Evolutionary conservation across 257 asterid genomes (phyloP).

Genomic region (Nicotiana attenuata): DNA sequence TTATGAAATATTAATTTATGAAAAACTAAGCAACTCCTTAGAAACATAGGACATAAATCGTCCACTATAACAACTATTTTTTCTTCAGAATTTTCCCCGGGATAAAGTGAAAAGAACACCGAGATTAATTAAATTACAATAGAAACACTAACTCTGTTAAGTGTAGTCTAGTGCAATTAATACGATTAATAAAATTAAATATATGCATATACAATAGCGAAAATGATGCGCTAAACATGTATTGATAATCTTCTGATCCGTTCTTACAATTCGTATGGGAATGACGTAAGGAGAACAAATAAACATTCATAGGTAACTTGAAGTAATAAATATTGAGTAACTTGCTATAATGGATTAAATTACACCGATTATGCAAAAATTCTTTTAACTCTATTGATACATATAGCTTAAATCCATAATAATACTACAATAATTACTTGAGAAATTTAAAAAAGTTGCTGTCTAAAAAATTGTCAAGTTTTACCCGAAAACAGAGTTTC

Average conservation of each 20-base stretch:
- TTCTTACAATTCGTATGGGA: neutral
- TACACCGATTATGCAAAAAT: no score
- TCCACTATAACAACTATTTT: neutral
- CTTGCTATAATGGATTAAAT: no score
- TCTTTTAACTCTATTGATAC: no score
- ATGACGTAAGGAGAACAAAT: neutral
- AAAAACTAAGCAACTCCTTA: no score
- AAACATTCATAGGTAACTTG: no score
- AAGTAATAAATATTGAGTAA: no score
- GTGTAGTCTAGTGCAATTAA: neutral
- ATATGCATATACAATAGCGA: neutral
- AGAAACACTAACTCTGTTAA: neutral
- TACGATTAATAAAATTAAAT: neutral
- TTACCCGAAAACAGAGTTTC: constrained; percentile 10
- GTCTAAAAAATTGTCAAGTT: neutral
- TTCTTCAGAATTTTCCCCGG: neutral
- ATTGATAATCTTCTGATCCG: neutral
- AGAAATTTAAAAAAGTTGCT: neutral
- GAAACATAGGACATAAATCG: neutral
- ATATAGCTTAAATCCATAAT: neutral
- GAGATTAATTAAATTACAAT: neutral
- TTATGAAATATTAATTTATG: no score
- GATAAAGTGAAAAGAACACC: neutral
- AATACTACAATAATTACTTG: neutral
- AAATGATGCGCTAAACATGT: neutral